Evolutionary conservation across 176 grass and related monocot species (phyloP).

Genomic region (Bolboschoenus planiculmis): DNA sequence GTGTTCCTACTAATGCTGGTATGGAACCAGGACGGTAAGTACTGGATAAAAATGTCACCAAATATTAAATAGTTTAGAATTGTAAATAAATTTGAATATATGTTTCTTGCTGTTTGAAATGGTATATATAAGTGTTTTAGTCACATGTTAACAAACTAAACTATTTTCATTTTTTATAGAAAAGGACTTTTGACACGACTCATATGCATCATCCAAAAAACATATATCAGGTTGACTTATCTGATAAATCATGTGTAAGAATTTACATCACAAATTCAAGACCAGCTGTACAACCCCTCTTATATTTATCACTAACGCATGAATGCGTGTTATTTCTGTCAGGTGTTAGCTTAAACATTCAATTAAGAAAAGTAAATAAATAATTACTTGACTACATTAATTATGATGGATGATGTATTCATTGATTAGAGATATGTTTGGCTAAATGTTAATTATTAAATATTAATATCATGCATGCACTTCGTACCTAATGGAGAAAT

Average conservation of each 20-base stretch:
- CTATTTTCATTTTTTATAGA: neutral
- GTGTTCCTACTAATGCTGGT: neutral
- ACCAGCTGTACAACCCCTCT: neutral
- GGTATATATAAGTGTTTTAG: neutral
- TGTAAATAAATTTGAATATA: neutral
- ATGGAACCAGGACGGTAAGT: neutral
- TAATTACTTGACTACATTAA: neutral
- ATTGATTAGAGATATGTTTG: neutral
- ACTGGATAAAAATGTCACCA: neutral
- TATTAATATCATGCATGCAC: neutral
- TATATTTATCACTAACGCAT: neutral
- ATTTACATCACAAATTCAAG: neutral
- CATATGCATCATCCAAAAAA: too few species aligned
- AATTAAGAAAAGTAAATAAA: neutral
- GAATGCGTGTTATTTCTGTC: neutral
- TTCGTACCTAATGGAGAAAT: conserved; percentile 79
- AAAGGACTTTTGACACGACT: neutral
- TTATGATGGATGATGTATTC: neutral
- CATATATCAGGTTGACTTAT: neutral
- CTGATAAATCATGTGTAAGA: neutral
- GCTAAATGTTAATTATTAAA: neutral
- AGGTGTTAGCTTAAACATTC: neutral
- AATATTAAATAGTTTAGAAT: neutral
- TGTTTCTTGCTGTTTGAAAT: neutral
- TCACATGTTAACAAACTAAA: neutral